Percentiles rank a stretch among this genome's conserved stretches.
Evolutionary conservation across 2,329 filamentous ascomycete genomes (phyloP).

Genomic region (Stagonosporopsis tanaceti): DNA sequence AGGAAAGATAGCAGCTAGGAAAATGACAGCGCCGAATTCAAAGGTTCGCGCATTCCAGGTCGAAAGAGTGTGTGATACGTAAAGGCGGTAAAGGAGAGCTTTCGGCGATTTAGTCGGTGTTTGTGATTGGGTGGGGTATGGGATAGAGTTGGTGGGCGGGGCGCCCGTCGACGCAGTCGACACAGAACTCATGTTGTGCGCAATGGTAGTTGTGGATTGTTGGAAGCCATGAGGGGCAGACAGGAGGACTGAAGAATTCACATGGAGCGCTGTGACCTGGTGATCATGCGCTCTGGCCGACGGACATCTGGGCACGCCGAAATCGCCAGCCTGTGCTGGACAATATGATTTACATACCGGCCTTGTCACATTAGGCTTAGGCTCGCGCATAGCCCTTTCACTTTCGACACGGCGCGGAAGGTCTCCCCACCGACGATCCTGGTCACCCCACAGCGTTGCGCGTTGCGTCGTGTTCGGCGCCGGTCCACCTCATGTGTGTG

Average conservation of each 20-base stretch:
- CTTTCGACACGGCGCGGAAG: conserved; percentile 11
- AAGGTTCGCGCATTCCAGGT: conserved; percentile 60
- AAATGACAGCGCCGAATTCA: conserved; percentile 60
- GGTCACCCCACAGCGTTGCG: conserved; percentile 20
- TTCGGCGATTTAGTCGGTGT: conserved; percentile 15
- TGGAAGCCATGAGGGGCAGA: conserved; percentile 11
- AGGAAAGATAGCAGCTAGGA: conserved; percentile 56
- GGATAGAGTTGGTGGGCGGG: conserved; percentile 4
- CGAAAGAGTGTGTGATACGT: conserved; percentile 57
- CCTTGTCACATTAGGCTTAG: conserved; percentile 11
- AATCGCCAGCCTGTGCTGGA: conserved; percentile 11
- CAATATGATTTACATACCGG: conserved; percentile 16
- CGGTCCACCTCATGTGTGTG: conserved; percentile 2
- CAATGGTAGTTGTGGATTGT: conserved; percentile 1
- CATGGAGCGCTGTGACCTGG: conserved; percentile 15
- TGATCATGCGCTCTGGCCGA: conserved; percentile 21
- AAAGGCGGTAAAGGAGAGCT: conserved; percentile 47
- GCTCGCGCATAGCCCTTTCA: conserved; percentile 1
- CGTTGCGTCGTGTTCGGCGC: neutral
- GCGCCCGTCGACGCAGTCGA: conserved; percentile 12
- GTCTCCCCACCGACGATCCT: conserved; percentile 12
- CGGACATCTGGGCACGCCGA: conserved; percentile 21
- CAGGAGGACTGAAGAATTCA: conserved; percentile 5
- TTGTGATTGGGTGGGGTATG: conserved; percentile 11
- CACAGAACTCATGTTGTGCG: conserved; percentile 15